Evolutionary conservation across 768 basidiomycete species (phyloP), one percentile per base, ranked within the genome.

Genomic region (Suillus tomentosus): DNA sequence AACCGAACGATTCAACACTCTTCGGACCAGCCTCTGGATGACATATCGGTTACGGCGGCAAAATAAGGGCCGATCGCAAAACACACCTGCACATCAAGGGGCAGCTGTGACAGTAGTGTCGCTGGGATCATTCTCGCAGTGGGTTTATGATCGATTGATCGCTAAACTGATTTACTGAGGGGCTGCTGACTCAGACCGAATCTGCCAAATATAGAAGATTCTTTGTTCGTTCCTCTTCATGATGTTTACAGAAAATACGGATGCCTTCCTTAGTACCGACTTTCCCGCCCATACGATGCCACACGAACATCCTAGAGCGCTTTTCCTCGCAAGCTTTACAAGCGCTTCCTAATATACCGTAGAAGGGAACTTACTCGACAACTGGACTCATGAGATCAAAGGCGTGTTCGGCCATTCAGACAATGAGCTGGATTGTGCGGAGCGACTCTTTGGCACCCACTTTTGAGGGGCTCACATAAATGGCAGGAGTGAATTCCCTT

Each of bases 401-500:
- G 19, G 82, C 78, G 1, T 90, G 84, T 73, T 96, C 94, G 37
- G 95, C 74, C 78, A 88, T 82, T 86, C 88, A 96, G n/a, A 94
- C 84, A 2, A 83, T 81, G 68, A 83, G 89, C 55, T 92, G 84
- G 55, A 94, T 82, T 76, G 94, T 93, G 19, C 87, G 81, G 2
- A 79, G 79, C 4, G 82, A 73, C 66, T 88, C 90, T 5, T 84
- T 82, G 1, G 92, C 94, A 74, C 94, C 94, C 74, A 95, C 92
- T n/a, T 86, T 86, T 70, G 80, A 82, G 5, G 86, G 86, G 53
- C 78, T 78, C 80, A 94, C 82, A 75, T 94, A 94, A 43, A 87
- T 76, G 0, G 79, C 87, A 4, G 92, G 92, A 31, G 31, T 31
- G 31, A 31, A 31, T 5, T 31, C 31, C 31, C 31, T 31, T 31